phyloP scores from a whole-genome alignment of 352 stramenopile species.

The Pythium insidiosum region DNA sequence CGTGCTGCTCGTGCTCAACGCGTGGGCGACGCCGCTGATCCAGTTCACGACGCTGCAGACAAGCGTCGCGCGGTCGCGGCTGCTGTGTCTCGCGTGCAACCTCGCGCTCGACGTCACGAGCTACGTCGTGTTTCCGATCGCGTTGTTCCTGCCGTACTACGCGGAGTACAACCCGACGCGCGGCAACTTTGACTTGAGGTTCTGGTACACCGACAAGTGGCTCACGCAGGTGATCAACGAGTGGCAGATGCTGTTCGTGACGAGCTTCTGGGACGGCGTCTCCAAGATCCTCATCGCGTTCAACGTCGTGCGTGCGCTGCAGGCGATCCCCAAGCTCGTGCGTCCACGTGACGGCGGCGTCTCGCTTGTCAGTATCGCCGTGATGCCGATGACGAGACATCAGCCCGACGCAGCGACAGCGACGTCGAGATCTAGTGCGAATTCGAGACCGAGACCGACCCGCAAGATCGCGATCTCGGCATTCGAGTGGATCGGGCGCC shows the following conservation, averaged over 20 bases:
- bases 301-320: not conserved
- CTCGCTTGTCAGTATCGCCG: conserved; percentile 1
- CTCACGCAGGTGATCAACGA: not conserved
- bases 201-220: conserved; percentile 2
- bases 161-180: not conserved
- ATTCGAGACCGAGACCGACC: not conserved
- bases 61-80: not conserved
- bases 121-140: conserved; percentile 13
- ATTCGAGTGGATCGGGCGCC: not conserved
- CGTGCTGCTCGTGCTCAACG: conserved; percentile 4
- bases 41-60: not conserved
- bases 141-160: conserved; percentile 15
- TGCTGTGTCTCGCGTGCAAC: conserved; percentile 9
- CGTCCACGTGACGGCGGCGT: conserved; percentile 4
- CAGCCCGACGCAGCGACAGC: not conserved
- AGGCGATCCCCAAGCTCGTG: not conserved
- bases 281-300: not conserved
- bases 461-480: not conserved
- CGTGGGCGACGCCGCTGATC: not conserved
- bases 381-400: not conserved
- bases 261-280: not conserved
- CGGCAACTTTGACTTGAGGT: not conserved
- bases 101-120: conserved; percentile 13
- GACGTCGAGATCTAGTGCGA: not conserved
- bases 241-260: conserved; percentile 1